Conservation (phyloP, 2,329 filamentous ascomycete species). For the Ascocoryne sarcoides region DNA sequence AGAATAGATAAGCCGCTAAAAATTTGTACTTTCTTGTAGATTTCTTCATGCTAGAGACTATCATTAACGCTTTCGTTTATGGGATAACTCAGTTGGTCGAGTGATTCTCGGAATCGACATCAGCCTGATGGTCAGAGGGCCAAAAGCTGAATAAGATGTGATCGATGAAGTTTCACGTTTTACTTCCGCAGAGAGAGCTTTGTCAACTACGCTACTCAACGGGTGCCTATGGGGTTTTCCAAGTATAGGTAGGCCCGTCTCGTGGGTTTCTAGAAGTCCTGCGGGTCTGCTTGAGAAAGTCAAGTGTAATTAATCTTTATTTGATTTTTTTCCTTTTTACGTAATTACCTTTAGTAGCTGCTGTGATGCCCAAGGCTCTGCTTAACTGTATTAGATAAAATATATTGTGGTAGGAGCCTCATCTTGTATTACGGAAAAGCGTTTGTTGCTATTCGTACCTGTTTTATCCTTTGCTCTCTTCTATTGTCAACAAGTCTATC, state of each 20-base stretch:
- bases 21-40: background rate
- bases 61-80: background rate
- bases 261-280: no score
- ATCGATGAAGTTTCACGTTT: background rate
- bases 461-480: background rate
- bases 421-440: background rate
- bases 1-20: background rate
- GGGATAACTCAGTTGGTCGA: background rate
- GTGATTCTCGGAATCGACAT: background rate
- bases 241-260: no score
- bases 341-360: background rate
- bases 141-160: background rate
- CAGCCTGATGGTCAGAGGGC: background rate
- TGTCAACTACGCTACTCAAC: no score
- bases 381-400: background rate
- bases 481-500: background rate
- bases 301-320: no score
- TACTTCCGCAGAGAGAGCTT: background rate
- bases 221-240: no score
- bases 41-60: background rate
- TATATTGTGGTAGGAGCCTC: background rate
- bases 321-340: no score
- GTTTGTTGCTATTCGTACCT: background rate
- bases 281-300: no score
- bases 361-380: background rate